Evolutionary conservation across 1,139 yeast genomes (phyloP), one percentile per base, ranked within the genome.

Genomic region (Yamadazyma diddensiae): DNA sequence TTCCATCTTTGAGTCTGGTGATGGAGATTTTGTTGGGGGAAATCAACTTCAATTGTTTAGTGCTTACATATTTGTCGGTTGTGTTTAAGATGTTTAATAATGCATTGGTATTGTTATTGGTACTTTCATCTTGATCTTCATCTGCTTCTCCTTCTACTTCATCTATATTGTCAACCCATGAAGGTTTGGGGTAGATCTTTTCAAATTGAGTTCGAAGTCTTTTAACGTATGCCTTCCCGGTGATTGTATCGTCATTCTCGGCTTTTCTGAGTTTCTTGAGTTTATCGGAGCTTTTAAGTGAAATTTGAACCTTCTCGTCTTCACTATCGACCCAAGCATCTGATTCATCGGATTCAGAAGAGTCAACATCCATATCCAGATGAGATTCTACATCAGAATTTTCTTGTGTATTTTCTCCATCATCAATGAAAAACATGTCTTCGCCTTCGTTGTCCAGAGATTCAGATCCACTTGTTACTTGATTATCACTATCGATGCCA

Each of bases 281-380:
- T 46, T 74, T 77, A 44, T 80, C 82, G 1, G 81, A 66, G 2
- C 75, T 55, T 6, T 67, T 57, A 19, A 94, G 60, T 1, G 94
- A 77, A 5, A 92, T 70, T 15, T 64, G 64, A 17, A 85, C 49
- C 34, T 68, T 69, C 45, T 90, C 97, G 55, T 92, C 98, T 52
- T 92, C 98, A 39, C 94, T 82, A 58, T 92, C 99, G 13, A 61
- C 60, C 99, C 99, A 94, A 6, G 88, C 95, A 37, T 68, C 70
- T 9, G 59, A 64, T 21, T 58, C 65, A 3, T 50, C 59, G 20
- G 6, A 6, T 6, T 18, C 20, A 18, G 20, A 18, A 6, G 8
- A 10, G 11, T 52, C 62, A 6, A 38, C 41, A 6, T 39, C 51
- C 6, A 46, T 50, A 37, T 68, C 77, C 68, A 70, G 68, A 31